Conservation (phyloP, 2,329 filamentous ascomycete species). For the Pseudohalonectria lignicola region DNA sequence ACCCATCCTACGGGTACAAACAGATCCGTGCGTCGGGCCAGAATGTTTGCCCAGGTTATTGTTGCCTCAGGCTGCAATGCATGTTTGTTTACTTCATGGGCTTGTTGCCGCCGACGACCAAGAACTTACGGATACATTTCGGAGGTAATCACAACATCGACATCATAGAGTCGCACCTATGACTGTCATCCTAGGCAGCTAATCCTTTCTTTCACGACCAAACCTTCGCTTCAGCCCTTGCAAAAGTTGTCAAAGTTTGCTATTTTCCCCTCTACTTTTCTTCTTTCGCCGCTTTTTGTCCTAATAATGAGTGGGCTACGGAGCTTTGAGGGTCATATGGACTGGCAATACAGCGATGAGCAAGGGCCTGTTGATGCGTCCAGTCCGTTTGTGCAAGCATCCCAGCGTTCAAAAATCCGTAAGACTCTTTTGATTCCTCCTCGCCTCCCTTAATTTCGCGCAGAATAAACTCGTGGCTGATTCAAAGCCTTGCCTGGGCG, state of each 20-base stretch:
- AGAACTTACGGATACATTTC: not conserved
- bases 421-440: constrained; percentile 15
- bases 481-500: no score
- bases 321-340: constrained; percentile 52
- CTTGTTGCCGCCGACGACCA: constrained; percentile 18
- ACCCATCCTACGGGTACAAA: no score
- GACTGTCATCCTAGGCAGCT: no score
- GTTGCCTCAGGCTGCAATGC: not conserved
- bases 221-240: no score
- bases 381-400: constrained; percentile 48
- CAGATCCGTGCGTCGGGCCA: no score
- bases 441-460: no score
- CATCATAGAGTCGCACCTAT: no score
- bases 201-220: no score
- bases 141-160: constrained; percentile 1
- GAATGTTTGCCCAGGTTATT: no score
- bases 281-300: no score
- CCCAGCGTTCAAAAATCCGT: constrained; percentile 31
- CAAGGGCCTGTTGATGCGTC: constrained; percentile 46
- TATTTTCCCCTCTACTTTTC: not conserved
- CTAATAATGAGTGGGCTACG: constrained; percentile 39
- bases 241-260: no score
- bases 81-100: constrained; percentile 13
- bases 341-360: constrained; percentile 54
- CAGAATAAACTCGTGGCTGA: no score